Base-by-base conservation (phyloP, 164 flowering plant species). In the Protea cynaroides region DNA sequence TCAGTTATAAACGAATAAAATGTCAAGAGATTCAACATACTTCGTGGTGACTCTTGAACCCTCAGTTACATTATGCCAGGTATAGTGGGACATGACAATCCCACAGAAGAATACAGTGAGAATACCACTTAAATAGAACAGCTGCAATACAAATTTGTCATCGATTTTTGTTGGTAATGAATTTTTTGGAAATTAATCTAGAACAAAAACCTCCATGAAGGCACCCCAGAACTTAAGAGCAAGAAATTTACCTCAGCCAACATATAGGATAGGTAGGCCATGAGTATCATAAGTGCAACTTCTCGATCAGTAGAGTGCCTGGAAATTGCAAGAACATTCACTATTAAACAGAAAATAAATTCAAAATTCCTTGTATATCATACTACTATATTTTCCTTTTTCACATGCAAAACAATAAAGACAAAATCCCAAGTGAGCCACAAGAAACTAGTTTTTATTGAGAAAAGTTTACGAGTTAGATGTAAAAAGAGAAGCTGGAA, bases 281-380 rank as follows among this genome's bases (percentile, higher is more conserved):
- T 86, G 36, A 90, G 84, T 65, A 90, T 83, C 96, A 90, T 88
- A 43, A 90, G 71, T 58, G 96, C 94, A 76, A 90, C 86, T 77
- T 90, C 96, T 25, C 96, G 94, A 68, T 87, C 94, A 1, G 96
- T 90, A 15, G 94, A 87, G 75, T 90, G 96, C 84, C 96, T 90
- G 78, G 10, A 70, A 43, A 51, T 56, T 46, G 38, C 9, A 40
- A 49, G 12, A 47, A 65, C 15, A 23, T 22, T n/a, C 58, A 13
- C 54, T 34, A 57, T 34, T 37, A 55, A 40, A 17, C 17, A 19
- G 44, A 60, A 52, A 56, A 38, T 23, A 9, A 59, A 60, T 52
- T 12, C 23, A 14, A 18, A 21, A 34, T 51, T 1, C 59, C 14
- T 10, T 14, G 12, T 7, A 10, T 37, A 29, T 52, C 55, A 52